These are phyloP conservation scores for Trichophyton verrucosum DNA, from an alignment of 2,329 filamentous ascomycete species.

Conservation along the genomic window DNA sequence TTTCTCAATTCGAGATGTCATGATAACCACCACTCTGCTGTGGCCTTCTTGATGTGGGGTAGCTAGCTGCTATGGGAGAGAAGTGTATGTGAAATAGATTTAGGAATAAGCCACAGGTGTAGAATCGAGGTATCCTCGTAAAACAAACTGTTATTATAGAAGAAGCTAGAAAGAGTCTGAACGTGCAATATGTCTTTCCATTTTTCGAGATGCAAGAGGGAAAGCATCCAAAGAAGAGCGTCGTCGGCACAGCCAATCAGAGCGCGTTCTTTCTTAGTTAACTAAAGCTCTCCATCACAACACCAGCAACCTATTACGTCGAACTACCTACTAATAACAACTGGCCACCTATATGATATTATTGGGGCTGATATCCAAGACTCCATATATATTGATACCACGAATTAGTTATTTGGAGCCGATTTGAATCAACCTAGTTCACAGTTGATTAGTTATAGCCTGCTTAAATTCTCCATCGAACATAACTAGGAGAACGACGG, in stretches of 20 bases:
- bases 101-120: neutral
- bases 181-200: neutral
- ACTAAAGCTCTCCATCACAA: neutral
- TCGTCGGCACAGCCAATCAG: conserved; percentile 1
- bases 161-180: neutral
- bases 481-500: too few species aligned
- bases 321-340: neutral
- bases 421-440: too few species aligned
- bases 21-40: conserved; percentile 11
- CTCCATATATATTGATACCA: too few species aligned
- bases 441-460: too few species aligned
- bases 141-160: neutral
- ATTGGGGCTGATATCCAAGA: too few species aligned
- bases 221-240: neutral
- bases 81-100: neutral
- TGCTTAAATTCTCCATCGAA: too few species aligned
- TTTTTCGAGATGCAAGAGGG: neutral
- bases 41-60: neutral
- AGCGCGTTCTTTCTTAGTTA: neutral
- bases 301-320: neutral
- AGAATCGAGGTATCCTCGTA: neutral
- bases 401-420: too few species aligned
- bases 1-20: conserved; percentile 49
- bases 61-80: neutral
- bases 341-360: too few species aligned